Evolutionary conservation across 208 protist genomes (phyloP), one percentile per base, ranked within the genome.

Genomic region (Acanthamoeba triangularis): DNA sequence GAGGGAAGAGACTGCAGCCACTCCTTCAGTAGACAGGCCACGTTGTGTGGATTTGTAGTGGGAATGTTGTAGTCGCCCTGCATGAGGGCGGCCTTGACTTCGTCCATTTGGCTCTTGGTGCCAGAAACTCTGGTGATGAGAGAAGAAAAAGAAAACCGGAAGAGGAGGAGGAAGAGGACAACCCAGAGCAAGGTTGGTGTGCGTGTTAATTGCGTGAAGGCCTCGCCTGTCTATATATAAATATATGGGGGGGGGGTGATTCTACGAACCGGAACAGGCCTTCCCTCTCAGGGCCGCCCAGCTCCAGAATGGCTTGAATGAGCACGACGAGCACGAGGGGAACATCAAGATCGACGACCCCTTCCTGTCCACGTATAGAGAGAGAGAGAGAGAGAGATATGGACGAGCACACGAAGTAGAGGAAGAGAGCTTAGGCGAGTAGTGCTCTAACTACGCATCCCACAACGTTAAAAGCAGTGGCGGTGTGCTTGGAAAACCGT

Each of bases 31-130:
- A 92, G 85, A 20, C 85, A 52, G 3, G 56, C 85, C 7, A 92
- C 85, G 56, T 92, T 92, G 56, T 92, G 85, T 20, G 85, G 85
- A 74, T 54, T 92, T 47, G 63, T 92, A 7, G 20, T 11, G 11
- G 85, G 85, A 3, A 92, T 92, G 35, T 92, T 92, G 54, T 92
- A 92, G 47, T 92, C 56, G 59, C 85, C 85, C 63, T 74, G 54
- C 85, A 76, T 65, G 0, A 92, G 85, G 18, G 13, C 59, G 30
- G 54, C 30, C 35, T 92, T 92, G 52, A 92, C 54, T 76, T 76
- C 85, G 54, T 92, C 85, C 85, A 92, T 92, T 25, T 92, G 85
- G 63, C 59, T 74, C 63, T 92, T 92, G 20, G 11, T 92, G 35
- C 85, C 85, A 14, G 85, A 92, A 6, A 92, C 63, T 28, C 85